Percentiles rank a stretch among this genome's conserved stretches.
Conservation (phyloP, 306 rosid genomes). For the Vigna hirtella region DNA sequence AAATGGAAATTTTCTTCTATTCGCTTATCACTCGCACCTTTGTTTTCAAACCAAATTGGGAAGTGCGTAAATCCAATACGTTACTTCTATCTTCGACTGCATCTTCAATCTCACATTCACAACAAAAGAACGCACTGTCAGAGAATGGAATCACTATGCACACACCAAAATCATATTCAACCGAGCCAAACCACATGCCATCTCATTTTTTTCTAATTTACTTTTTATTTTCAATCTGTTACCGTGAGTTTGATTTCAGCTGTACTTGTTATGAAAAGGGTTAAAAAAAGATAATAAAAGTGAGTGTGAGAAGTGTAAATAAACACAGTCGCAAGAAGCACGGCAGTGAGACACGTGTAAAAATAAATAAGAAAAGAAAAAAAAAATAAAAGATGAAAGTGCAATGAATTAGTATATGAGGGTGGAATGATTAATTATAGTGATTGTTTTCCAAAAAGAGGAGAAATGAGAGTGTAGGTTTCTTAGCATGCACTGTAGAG, state of each 20-base stretch:
- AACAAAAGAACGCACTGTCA: background rate
- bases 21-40: background rate
- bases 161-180: background rate
- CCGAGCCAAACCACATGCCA: background rate
- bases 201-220: background rate
- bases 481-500: conserved; percentile 7
- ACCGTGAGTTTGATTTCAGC: background rate
- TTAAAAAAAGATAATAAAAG: background rate
- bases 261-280: background rate
- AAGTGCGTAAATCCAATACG: background rate
- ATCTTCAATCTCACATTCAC: background rate
- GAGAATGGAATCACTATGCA: background rate
- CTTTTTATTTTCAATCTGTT: too few relatives aligned
- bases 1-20: background rate
- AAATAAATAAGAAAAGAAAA: background rate
- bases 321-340: background rate
- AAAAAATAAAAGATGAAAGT: background rate
- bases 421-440: background rate
- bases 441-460: conserved; percentile 21
- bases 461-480: background rate
- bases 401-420: background rate
- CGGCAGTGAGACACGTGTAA: background rate
- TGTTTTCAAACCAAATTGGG: conserved; percentile 26
- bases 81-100: too few relatives aligned
- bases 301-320: background rate